These are phyloP conservation scores for Cinnamomum chago DNA, from an alignment of 164 flowering plant species.

Conservation along the genomic window DNA sequence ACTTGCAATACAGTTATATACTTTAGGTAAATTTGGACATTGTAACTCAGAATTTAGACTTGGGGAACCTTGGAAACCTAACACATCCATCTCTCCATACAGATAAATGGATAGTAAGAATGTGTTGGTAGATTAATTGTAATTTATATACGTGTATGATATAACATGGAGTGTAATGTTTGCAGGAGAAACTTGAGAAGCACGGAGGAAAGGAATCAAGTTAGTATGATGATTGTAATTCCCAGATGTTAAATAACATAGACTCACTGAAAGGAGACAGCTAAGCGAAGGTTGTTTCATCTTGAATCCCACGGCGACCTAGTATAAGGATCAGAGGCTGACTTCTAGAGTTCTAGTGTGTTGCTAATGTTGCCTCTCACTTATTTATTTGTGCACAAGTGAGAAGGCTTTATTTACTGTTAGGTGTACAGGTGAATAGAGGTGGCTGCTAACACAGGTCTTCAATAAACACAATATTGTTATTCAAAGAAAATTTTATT, in stretches of 20 bases:
- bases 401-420: conserved; percentile 12
- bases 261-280: conserved; percentile 5
- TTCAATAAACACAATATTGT: not conserved
- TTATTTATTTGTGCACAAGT: conserved; percentile 6
- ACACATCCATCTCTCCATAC: not conserved
- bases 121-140: not conserved
- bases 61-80: not conserved
- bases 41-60: not conserved
- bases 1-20: not conserved
- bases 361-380: conserved; percentile 11
- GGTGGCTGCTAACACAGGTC: conserved; percentile 9
- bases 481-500: not conserved
- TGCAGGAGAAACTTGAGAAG: conserved; percentile 28
- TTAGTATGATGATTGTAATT: conserved; percentile 11
- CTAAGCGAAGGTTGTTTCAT: conserved; percentile 14
- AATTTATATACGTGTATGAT: no score
- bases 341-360: conserved; percentile 3
- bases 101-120: not conserved
- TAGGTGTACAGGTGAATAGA: conserved; percentile 11
- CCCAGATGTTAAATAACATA: conserved; percentile 12
- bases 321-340: conserved; percentile 7
- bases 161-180: not conserved
- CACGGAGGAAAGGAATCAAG: conserved; percentile 14
- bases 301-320: conserved; percentile 5
- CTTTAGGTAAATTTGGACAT: not conserved